Conservation (phyloP, 257 asterid genomes). For the Rehmannia glutinosa region DNA sequence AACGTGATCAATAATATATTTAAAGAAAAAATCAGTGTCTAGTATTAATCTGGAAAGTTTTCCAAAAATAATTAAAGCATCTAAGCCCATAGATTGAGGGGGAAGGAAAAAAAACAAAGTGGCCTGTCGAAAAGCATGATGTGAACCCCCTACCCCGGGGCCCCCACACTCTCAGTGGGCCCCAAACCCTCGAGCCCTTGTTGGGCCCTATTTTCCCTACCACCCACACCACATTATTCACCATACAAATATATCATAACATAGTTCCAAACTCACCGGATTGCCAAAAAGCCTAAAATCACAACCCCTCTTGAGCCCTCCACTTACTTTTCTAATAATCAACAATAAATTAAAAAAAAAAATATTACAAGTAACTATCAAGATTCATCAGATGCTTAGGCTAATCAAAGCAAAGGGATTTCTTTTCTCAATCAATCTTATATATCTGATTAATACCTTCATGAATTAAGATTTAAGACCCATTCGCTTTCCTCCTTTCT, state of each 20-base stretch:
- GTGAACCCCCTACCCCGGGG: constrained; percentile 7
- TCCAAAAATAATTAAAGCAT: not conserved
- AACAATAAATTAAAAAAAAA: not conserved
- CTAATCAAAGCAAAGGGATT: constrained; percentile 12
- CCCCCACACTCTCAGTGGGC: not conserved
- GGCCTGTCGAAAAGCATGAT: constrained; percentile 8
- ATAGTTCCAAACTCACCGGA: constrained; percentile 30
- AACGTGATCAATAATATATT: no score
- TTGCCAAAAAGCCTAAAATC: not conserved
- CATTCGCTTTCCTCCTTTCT: not conserved
- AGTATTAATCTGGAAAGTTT: not conserved
- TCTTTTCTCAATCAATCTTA: constrained; percentile 15
- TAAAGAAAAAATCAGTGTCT: not conserved
- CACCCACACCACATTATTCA: not conserved
- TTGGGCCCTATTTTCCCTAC: no score
- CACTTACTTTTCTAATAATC: constrained; percentile 5
- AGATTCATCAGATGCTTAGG: constrained; percentile 25
- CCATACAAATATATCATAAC: not conserved
- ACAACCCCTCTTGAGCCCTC: not conserved
- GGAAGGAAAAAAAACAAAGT: not conserved
- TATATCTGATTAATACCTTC: not conserved
- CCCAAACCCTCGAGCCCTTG: not conserved
- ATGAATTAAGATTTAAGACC: not conserved
- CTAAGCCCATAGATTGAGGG: not conserved
- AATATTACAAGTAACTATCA: constrained; percentile 5